phyloP scores from a whole-genome alignment of 805 yeast species.

The Tetrapisispora phaffii region DNA sequence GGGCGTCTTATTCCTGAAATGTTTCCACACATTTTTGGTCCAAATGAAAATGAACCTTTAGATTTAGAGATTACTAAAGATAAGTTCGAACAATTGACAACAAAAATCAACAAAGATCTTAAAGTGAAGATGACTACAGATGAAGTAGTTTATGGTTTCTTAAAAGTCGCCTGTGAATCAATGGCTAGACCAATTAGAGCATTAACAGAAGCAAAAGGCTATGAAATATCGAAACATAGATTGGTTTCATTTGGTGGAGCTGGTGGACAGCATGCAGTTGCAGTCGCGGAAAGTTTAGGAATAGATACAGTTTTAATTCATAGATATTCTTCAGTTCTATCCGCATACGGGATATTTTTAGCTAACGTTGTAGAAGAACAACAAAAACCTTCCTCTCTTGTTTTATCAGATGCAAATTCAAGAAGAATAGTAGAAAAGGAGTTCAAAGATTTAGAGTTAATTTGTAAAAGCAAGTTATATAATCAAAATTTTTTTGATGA shows the following conservation, averaged over 20 bases:
- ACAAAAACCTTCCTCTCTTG: constrained; percentile 60
- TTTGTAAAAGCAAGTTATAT: constrained; percentile 20
- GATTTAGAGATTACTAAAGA: constrained; percentile 43
- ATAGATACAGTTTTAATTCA: constrained; percentile 63
- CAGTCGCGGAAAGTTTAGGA: constrained; percentile 63
- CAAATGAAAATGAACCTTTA: constrained; percentile 60
- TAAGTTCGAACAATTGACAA: constrained; percentile 47
- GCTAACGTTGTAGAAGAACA: constrained; percentile 77
- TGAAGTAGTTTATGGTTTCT: constrained; percentile 71
- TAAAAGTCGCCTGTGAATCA: constrained; percentile 74
- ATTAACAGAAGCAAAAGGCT: constrained; percentile 78
- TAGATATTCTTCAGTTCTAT: constrained; percentile 70
- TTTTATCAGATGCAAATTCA: constrained; percentile 28
- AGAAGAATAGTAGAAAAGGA: constrained; percentile 33
- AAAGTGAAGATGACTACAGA: constrained; percentile 39
- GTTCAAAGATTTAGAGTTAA: constrained; percentile 36
- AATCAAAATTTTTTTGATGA: constrained; percentile 45
- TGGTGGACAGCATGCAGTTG: constrained; percentile 83
- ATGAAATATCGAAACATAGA: constrained; percentile 52
- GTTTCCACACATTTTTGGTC: constrained; percentile 79
- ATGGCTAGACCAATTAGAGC: constrained; percentile 89
- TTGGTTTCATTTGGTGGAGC: constrained; percentile 88
- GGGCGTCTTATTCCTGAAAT: constrained; percentile 65
- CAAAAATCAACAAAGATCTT: constrained; percentile 41
- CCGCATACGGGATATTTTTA: constrained; percentile 81